Evolutionary conservation across 2,329 filamentous ascomycete species (phyloP).

Genomic region (Fusarium camptoceras): DNA sequence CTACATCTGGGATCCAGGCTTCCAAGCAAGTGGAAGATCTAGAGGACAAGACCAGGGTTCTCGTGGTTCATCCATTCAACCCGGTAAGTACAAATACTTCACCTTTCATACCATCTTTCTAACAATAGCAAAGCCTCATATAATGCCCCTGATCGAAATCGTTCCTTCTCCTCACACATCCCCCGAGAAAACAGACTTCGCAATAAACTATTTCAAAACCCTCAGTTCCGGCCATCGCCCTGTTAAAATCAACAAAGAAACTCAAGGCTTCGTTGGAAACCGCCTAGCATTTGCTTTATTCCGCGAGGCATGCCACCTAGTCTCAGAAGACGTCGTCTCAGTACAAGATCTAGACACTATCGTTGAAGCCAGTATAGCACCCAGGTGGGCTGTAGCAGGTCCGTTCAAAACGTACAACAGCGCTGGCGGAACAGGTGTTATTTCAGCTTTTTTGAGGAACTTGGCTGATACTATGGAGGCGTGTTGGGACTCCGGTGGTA

Average conservation of each 20-base stretch:
- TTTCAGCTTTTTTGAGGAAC: slow-evolving; percentile 34
- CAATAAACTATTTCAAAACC: slow-evolving; percentile 22
- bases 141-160: slow-evolving; percentile 39
- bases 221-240: slow-evolving; percentile 33
- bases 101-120: fast-evolving
- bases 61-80: slow-evolving; percentile 39
- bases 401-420: slow-evolving; percentile 42
- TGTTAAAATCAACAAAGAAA: slow-evolving; percentile 36
- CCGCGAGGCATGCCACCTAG: slow-evolving; percentile 31
- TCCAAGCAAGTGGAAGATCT: slow-evolving; percentile 32
- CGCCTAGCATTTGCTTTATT: slow-evolving; percentile 33
- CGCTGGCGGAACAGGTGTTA: slow-evolving; percentile 37
- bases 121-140: slow-evolving; percentile 14
- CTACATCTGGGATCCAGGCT: slow-evolving; percentile 31
- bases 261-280: slow-evolving; percentile 33
- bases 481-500: slow-evolving; percentile 30
- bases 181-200: slow-evolving; percentile 18
- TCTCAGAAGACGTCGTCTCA: slow-evolving; percentile 22
- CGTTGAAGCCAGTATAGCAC: slow-evolving; percentile 40
- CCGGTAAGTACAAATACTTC: background rate
- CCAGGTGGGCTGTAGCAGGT: slow-evolving; percentile 38
- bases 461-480: slow-evolving; percentile 31
- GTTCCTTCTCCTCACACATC: slow-evolving; percentile 28
- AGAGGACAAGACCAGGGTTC: slow-evolving; percentile 14
- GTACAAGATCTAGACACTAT: slow-evolving; percentile 50